A percentile compares a stretch with the other conserved stretches of the same genome.
Conservation (phyloP, 371 early-diverging fungal species). For the Synchytrium microbalum region DNA sequence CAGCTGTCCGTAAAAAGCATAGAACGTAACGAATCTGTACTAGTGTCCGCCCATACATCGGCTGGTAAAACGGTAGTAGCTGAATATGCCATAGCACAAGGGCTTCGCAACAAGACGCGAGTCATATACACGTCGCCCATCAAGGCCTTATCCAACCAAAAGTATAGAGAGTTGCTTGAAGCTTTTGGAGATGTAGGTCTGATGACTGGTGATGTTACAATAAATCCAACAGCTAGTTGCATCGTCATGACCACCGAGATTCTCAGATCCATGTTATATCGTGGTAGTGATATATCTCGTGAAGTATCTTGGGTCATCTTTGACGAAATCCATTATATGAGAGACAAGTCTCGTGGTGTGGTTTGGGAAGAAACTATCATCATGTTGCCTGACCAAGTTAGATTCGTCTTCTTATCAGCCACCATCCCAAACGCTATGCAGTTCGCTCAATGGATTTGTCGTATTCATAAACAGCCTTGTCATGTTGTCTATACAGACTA, state of each 20-base stretch:
- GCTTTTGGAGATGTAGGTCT: constrained; percentile 99
- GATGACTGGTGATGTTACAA: constrained; percentile 99
- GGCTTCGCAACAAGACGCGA: constrained; percentile 87
- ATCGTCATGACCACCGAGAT: constrained; percentile 99
- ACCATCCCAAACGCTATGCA: constrained; percentile 99
- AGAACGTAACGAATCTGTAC: constrained; percentile 92
- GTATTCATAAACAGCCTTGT: constrained; percentile 92
- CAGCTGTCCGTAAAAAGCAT: constrained; percentile 85
- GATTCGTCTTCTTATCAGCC: constrained; percentile 97
- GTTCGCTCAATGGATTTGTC: constrained; percentile 99
- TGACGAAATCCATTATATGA: constrained; percentile 99
- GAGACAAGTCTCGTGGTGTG: constrained; percentile 91
- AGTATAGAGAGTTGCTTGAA: constrained; percentile 95
- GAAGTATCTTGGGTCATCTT: constrained; percentile 99
- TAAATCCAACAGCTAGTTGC: constrained; percentile 95
- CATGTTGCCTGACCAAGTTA: constrained; percentile 87
- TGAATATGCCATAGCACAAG: constrained; percentile 98
- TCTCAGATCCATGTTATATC: constrained; percentile 97
- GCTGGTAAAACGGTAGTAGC: constrained; percentile 99
- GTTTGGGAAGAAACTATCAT: constrained; percentile 99
- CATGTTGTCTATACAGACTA: constrained; percentile 99
- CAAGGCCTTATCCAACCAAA: constrained; percentile 99
- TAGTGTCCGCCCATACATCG: constrained; percentile 98
- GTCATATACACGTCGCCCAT: constrained; percentile 99
- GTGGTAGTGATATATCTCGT: constrained; percentile 96